Evolutionary conservation across 352 stramenopile species (phyloP).

Genomic region (Globisporangium abappressorium): DNA sequence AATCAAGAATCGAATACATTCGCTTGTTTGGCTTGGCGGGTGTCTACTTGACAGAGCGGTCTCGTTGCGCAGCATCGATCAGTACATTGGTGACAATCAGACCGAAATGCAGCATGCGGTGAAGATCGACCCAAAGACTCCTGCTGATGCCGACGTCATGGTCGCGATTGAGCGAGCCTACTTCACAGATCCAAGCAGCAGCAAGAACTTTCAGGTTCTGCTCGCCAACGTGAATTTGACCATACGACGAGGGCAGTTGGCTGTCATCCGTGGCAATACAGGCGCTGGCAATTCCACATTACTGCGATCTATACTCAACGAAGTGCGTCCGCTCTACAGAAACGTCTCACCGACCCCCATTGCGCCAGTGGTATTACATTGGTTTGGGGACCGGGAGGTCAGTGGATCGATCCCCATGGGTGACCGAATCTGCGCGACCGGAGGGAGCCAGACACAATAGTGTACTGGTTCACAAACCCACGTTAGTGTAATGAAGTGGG

Average conservation of each 20-base stretch:
- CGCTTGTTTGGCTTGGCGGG: neutral
- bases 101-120: neutral
- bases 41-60: neutral
- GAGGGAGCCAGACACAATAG: neutral
- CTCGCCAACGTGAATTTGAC: slow-evolving; percentile 10
- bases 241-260: slow-evolving; percentile 4
- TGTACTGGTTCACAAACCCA: too few species aligned
- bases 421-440: neutral
- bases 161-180: neutral
- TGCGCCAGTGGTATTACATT: neutral
- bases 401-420: neutral
- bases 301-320: slow-evolving; percentile 5
- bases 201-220: neutral
- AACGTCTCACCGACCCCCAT: neutral
- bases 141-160: neutral
- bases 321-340: slow-evolving; percentile 5
- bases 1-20: neutral
- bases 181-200: neutral
- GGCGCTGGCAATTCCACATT: slow-evolving; percentile 22
- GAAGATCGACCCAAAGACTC: neutral
- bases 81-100: neutral
- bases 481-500: too few species aligned
- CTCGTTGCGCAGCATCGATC: neutral
- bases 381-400: neutral
- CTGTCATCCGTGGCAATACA: slow-evolving; percentile 14